A percentile compares a stretch with the other conserved stretches of the same genome.
Conservation (phyloP, 2,329 filamentous ascomycete species). For the Fusarium brevicatenulatum region DNA sequence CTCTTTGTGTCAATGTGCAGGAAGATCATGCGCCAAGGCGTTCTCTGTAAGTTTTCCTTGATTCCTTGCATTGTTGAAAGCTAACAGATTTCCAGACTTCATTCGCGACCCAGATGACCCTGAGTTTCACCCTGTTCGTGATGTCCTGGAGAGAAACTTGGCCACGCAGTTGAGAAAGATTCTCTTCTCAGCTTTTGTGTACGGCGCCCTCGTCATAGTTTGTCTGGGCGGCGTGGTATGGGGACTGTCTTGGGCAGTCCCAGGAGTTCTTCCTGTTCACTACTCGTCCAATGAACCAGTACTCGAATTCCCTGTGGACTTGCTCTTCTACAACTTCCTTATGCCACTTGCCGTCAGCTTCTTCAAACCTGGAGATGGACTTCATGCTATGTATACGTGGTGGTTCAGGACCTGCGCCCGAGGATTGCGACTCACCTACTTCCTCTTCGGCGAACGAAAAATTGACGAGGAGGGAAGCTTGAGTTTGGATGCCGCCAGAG, state of each 20-base stretch:
- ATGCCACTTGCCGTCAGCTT: constrained; percentile 88
- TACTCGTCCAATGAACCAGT: constrained; percentile 94
- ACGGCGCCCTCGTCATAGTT: constrained; percentile 89
- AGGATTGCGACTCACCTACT: constrained; percentile 83
- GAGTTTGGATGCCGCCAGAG: constrained; percentile 54
- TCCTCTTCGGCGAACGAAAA: constrained; percentile 86
- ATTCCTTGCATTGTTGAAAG: not conserved
- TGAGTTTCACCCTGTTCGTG: constrained; percentile 96
- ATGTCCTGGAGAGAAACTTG: constrained; percentile 93
- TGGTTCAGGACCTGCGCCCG: constrained; percentile 93
- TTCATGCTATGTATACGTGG: constrained; percentile 91
- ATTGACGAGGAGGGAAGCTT: constrained; percentile 83
- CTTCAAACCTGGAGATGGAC: constrained; percentile 83
- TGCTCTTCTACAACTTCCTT: constrained; percentile 96
- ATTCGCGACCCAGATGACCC: constrained; percentile 98
- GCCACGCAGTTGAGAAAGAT: constrained; percentile 96
- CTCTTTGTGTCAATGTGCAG: constrained; percentile 99
- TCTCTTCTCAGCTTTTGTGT: constrained; percentile 93
- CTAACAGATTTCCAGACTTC: constrained; percentile 71
- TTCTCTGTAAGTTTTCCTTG: constrained; percentile 76
- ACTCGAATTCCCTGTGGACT: constrained; percentile 91
- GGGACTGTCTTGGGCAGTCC: constrained; percentile 77
- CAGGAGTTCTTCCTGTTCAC: constrained; percentile 84
- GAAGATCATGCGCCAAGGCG: constrained; percentile 94
- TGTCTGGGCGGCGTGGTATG: constrained; percentile 97